These are phyloP conservation scores for Scheffersomyces coipomensis DNA, from an alignment of 805 yeast genomes.

Conservation along the genomic window DNA sequence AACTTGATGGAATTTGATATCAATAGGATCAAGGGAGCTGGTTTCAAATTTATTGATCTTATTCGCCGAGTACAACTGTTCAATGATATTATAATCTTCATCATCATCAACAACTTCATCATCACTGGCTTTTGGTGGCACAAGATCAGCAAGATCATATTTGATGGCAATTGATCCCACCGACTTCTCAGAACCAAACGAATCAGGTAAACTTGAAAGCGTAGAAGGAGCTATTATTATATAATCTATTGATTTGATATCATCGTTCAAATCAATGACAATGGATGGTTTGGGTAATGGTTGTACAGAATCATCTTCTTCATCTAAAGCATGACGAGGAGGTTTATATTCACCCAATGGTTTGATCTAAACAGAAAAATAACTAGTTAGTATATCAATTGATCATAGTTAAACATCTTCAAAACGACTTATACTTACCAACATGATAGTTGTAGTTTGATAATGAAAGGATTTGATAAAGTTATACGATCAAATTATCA, in stretches of 20 bases:
- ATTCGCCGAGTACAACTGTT: conserved; percentile 45
- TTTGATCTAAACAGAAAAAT: conserved; percentile 37
- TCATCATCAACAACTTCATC: conserved; percentile 13
- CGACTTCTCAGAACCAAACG: conserved; percentile 8
- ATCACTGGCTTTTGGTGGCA: neutral
- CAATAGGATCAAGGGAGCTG: neutral
- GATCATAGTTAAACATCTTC: too few relatives aligned
- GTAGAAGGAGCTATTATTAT: conserved; percentile 29
- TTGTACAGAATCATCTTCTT: conserved; percentile 19
- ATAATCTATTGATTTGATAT: conserved; percentile 13
- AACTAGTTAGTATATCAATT: neutral
- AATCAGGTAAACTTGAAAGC: conserved; percentile 11
- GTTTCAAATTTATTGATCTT: conserved; percentile 12
- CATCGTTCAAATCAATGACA: conserved; percentile 12
- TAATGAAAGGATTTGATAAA: too few relatives aligned
- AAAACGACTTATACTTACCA: neutral
- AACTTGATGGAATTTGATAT: neutral
- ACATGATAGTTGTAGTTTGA: too few relatives aligned
- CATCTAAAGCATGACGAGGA: conserved; percentile 53
- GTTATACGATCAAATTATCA: too few relatives aligned
- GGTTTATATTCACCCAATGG: conserved; percentile 48
- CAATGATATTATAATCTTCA: conserved; percentile 48
- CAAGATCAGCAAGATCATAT: conserved; percentile 9
- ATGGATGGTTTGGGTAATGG: conserved; percentile 28
- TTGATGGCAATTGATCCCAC: conserved; percentile 2